Evolutionary conservation across 345 rosid genomes (phyloP), one percentile per base, ranked within the genome.

Genomic region (Cardamine occulta): DNA sequence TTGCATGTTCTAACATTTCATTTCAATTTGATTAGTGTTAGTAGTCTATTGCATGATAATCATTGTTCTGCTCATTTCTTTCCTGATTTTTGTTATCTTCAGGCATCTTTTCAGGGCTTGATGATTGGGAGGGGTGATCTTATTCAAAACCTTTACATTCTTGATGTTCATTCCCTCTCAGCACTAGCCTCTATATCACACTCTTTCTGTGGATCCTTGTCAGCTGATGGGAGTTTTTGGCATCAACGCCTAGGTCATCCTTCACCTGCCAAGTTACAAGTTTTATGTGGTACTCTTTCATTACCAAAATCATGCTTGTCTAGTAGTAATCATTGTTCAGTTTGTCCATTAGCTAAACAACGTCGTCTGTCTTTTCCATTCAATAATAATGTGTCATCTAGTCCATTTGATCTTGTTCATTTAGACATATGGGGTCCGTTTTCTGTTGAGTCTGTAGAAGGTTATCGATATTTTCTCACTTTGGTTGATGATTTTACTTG

Each of bases 341-440:
- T 10, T 8, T 37, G 13, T 37, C 42, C 42, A 0, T 37, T 37
- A 37, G 13, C 42, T 0, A 37, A 37, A 40, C 48, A 44, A 15
- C 1, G 0, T 0, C 7, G 18, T 14, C 0, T 44, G 2, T 5
- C 18, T 5, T 44, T 5, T 44, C 17, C 4, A 0, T 37, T 37
- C 0, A 0, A 37, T 9, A 37, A 37, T 10, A 2, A 37, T 37
- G 0, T 37, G 0, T 0, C 13, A 0, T 10, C 13, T 0, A 3
- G 6, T 44, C 49, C 17, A 5, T 44, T 44, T 15, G 49, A 44
- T 6, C 3, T 44, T 1, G 18, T 44, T 1, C 18, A 44, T 6
- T 5, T 44, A 44, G 49, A 44, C 6, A 2, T 6, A 0, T 44
- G n/a, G 49, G 18, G 18, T 15, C 18, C 49, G 0, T 15, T 44